These are phyloP conservation scores for Cyberlindnera amylophila DNA, from an alignment of 805 yeast species.

Conservation along the genomic window DNA sequence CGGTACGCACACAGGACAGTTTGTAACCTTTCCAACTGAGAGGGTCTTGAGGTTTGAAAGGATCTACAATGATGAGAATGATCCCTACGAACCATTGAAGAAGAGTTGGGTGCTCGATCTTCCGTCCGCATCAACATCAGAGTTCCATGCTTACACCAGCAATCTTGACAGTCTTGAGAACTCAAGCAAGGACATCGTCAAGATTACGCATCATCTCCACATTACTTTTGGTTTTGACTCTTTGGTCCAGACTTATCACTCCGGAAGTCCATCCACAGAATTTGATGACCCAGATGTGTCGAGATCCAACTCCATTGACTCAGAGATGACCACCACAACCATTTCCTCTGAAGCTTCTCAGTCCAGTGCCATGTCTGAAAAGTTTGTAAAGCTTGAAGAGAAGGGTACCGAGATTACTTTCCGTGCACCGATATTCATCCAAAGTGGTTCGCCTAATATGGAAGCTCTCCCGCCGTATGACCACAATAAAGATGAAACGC, in stretches of 20 bases:
- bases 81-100: constrained; percentile 11
- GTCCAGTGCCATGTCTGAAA: constrained; percentile 8
- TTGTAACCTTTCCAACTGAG: neutral
- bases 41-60: neutral
- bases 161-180: constrained; percentile 6
- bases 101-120: constrained; percentile 3
- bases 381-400: constrained; percentile 6
- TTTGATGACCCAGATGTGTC: neutral
- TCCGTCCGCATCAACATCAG: neutral
- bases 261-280: neutral
- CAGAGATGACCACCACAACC: constrained; percentile 1
- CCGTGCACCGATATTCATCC: constrained; percentile 16
- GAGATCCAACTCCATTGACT: constrained; percentile 2
- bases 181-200: neutral
- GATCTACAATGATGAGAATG: neutral
- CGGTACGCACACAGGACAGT: neutral
- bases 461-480: constrained; percentile 17
- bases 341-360: neutral
- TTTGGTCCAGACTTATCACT: neutral
- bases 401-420: constrained; percentile 12
- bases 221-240: constrained; percentile 13
- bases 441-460: constrained; percentile 1
- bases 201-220: constrained; percentile 14
- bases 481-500: neutral
- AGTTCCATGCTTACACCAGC: constrained; percentile 21